phyloP scores from a whole-genome alignment of 1,284 basidiomycete genomes.

The Ustilago lituana region DNA sequence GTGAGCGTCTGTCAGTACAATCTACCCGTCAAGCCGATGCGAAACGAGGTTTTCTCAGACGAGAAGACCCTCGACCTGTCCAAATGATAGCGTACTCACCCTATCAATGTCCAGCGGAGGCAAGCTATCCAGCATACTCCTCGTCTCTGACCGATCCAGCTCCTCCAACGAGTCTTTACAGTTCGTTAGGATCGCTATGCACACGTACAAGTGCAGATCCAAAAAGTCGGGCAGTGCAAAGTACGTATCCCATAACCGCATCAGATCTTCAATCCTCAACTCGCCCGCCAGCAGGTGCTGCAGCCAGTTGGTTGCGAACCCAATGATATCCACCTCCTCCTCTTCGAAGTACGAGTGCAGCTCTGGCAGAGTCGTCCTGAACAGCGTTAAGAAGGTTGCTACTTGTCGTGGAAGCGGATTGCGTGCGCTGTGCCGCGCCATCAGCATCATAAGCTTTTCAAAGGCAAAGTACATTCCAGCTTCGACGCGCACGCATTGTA shows the following conservation, averaged over 20 bases:
- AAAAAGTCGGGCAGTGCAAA: slow-evolving; percentile 64
- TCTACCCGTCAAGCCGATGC: too few species aligned
- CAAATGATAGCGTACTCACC: too few species aligned
- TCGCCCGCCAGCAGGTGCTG: slow-evolving; percentile 64
- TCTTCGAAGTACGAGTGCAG: slow-evolving; percentile 68
- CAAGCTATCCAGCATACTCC: slow-evolving; percentile 65
- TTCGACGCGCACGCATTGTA: slow-evolving; percentile 65
- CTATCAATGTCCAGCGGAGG: slow-evolving; percentile 65
- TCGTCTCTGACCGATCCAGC: slow-evolving; percentile 65
- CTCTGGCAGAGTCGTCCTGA: slow-evolving; percentile 65
- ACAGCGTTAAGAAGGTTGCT: slow-evolving; percentile 65
- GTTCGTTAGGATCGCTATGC: slow-evolving; percentile 66
- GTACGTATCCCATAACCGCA: slow-evolving; percentile 67
- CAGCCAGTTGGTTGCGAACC: slow-evolving; percentile 64
- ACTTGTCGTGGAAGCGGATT: slow-evolving; percentile 60
- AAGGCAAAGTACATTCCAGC: slow-evolving; percentile 68
- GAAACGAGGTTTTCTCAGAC: too few species aligned
- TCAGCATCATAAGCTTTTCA: slow-evolving; percentile 63
- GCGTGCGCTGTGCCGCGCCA: slow-evolving; percentile 48
- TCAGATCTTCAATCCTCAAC: slow-evolving; percentile 63
- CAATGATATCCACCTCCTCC: slow-evolving; percentile 65
- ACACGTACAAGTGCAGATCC: slow-evolving; percentile 67
- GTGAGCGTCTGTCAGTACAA: too few species aligned
- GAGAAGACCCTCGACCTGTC: too few species aligned
- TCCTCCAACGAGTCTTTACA: slow-evolving; percentile 67